Conservation (phyloP, 352 stramenopile genomes). For the Phytopythium oedochilum region DNA sequence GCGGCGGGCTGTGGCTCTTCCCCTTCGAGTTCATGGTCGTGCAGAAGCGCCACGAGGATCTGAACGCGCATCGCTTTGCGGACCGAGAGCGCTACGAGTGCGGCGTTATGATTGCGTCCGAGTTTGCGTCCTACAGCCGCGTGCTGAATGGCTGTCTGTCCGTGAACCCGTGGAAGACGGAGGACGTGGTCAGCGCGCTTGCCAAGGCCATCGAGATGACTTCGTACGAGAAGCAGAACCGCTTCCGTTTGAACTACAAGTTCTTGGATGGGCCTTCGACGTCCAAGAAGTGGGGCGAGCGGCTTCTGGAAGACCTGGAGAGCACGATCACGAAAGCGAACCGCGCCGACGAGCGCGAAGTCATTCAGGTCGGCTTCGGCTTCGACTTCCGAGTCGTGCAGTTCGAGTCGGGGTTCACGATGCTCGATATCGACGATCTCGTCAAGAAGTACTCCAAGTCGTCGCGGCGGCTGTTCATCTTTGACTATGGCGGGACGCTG, state of each 20-base stretch:
- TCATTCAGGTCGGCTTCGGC: conserved; percentile 91
- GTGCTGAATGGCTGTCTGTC: conserved; percentile 96
- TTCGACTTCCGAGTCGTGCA: conserved; percentile 95
- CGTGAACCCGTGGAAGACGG: conserved; percentile 97
- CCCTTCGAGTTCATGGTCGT: conserved; percentile 78
- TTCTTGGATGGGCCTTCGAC: conserved; percentile 85
- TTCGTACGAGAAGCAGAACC: conserved; percentile 71
- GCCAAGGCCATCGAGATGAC: conserved; percentile 67
- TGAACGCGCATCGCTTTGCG: conserved; percentile 16
- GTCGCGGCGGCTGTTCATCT: conserved; percentile 88
- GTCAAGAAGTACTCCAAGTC: conserved; percentile 70
- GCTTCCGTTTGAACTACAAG: conserved; percentile 72
- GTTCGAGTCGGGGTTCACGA: conserved; percentile 92
- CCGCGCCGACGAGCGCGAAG: conserved; percentile 41
- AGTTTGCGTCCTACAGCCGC: conserved; percentile 95
- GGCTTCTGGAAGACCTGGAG: conserved; percentile 95
- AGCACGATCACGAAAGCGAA: conserved; percentile 43
- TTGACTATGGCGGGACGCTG: conserved; percentile 98
- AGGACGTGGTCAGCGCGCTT: conserved; percentile 75
- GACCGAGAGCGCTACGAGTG: conserved; percentile 30
- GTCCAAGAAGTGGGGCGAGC: conserved; percentile 88
- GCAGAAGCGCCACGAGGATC: conserved; percentile 46
- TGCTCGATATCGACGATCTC: conserved; percentile 88
- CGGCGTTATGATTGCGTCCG: conserved; percentile 92
- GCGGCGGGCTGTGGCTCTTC: conserved; percentile 60